Base-by-base conservation (phyloP, 2,329 filamentous ascomycete species). In the Neoascochyta sp. region DNA sequence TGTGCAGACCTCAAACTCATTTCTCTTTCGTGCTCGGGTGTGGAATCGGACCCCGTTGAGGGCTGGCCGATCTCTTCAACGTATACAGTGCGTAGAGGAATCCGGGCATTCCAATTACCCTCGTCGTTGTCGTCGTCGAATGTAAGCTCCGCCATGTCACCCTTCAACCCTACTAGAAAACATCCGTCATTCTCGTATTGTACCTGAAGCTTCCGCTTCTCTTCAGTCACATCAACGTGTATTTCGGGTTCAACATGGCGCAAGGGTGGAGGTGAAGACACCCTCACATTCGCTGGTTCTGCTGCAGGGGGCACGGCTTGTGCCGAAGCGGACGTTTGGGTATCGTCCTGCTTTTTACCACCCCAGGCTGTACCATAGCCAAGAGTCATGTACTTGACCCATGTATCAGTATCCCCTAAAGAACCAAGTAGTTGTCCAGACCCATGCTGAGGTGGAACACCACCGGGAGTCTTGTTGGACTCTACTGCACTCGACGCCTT, bases 91-190 rank as follows among this genome's bases (percentile, higher is more conserved):
- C 83, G 74, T 3, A 86, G 62, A 9, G 78, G 60, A 7, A 76
- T 80, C 16, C 81, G 73, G 7, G 56, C 53, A 23, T 68, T 63
- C 59, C 59, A 63, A 9, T 52, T 43, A 7, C 47, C 54, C 5
- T 55, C 49, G 9, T 53, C 50, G 13, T 60, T 50, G 3, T 61
- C 60, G 12, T 57, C 62, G 1, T 73, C 68, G 39, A 76, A 73
- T 30, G 66, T 54, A 34, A 38, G 54, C 22, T 76, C 70, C 9
- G 79, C 74, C 17, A 84, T 70, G 19, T 81, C 71, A 5, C 81
- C 82, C 42, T 75, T 73, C 5, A 87, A 69, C 0, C 83, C 83
- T 34, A 89, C 75, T 13, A 88, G 65, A 48, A 79, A 89, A 42
- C 73, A 70, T 1, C 72, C 74, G n/a, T 54, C 45, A 33, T 67